Evolutionary conservation across 176 grass and related monocot genomes (phyloP), one percentile per base, ranked within the genome.

Genomic region (Ampelocalamus luodianensis): DNA sequence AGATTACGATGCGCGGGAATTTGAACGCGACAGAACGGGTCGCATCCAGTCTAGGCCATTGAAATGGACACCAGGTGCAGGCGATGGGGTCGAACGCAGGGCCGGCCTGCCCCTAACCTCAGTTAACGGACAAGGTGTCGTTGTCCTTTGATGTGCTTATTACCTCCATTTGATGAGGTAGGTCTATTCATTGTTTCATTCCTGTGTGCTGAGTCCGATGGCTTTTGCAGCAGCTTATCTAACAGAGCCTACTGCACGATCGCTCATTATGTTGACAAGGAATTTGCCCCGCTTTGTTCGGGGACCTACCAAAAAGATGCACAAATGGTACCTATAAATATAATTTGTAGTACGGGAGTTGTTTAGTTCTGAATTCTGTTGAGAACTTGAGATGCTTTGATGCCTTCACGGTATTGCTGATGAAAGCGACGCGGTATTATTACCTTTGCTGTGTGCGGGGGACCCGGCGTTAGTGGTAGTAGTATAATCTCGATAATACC

Each of bases 201-300:
- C 43, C 61, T 10, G 63, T 77, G 83, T 80, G 76, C 69, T 51
- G 17, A 37, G 34, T 0, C 48, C 32, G 6, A 15, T 76, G 72
- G 5, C 32, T 82, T 48, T 65, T 16, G 42, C 13, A 37, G 24
- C 0, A 59, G 6, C 40, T 39, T 16, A 8, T 7, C 20, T 12
- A 2, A 20, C 0, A 65, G 37, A 24, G 22, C 7, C 38, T 13
- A 13, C 16, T 77, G 50, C 18, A 17, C 49, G 18, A 2, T 43
- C 8, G 11, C 6, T 29, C 36, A 8, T 36, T 17, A 42, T 58
- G 50, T 20, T 54, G 51, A 85, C 49, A 56, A n/a, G 13, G 58
- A 61, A 8, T 72, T 62, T 50, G 43, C 4, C 8, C 27, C 26
- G 0, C 6, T 58, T 9, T 38, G 71, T 61, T 18, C 48, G 38